phyloP scores from a whole-genome alignment of 2,329 filamentous ascomycete species.

The Ilyonectria sp. region DNA sequence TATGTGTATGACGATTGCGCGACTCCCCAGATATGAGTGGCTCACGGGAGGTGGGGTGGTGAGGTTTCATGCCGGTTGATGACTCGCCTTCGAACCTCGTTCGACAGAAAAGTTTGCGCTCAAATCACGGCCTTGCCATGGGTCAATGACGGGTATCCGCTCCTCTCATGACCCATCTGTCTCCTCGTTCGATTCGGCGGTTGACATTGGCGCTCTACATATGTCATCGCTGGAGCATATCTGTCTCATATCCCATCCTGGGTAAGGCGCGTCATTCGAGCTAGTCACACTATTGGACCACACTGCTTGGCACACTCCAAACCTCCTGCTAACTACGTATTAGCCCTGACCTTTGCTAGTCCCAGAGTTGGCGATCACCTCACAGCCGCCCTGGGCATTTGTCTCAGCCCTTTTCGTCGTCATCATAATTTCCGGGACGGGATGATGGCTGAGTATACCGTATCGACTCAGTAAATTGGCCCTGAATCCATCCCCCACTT shows the following conservation, averaged over 20 bases:
- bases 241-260: neutral
- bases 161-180: neutral
- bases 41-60: conserved; percentile 24
- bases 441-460: neutral
- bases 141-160: neutral
- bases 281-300: neutral
- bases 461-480: no score
- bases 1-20: conserved; percentile 33
- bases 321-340: neutral
- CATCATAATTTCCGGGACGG: conserved; percentile 14
- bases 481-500: no score
- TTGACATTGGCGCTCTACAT: neutral
- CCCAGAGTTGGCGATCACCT: conserved; percentile 2
- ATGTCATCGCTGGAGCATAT: neutral
- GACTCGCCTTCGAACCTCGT: conserved; percentile 30
- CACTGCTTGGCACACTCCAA: neutral
- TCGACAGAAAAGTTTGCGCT: conserved; percentile 17
- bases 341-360: conserved; percentile 4
- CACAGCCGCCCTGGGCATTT: conserved; percentile 4
- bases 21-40: conserved; percentile 30
- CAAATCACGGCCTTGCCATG: conserved; percentile 7
- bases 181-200: neutral
- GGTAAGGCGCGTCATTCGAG: neutral
- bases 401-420: conserved; percentile 10
- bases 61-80: conserved; percentile 26